phyloP scores from a whole-genome alignment of 108 stramenopile genomes.

The Poteriospumella lacustris region DNA sequence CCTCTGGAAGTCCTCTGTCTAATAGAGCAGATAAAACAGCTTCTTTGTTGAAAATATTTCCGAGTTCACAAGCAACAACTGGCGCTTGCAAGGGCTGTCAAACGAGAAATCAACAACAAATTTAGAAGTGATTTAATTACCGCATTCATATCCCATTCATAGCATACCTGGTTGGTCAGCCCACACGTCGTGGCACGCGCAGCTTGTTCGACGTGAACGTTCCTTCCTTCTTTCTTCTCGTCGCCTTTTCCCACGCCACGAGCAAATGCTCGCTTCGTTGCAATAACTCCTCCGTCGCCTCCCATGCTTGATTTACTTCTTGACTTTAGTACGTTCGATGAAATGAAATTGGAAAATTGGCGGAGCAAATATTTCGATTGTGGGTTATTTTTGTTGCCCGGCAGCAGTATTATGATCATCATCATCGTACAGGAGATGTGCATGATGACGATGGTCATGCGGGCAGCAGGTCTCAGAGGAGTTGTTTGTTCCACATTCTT shows the following conservation, averaged over 20 bases:
- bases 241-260: constrained; percentile 32
- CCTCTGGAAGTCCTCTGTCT: constrained; percentile 40
- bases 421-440: too few species aligned
- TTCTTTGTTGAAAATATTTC: constrained; percentile 58
- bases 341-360: too few species aligned
- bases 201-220: constrained; percentile 29
- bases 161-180: constrained; percentile 27
- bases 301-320: constrained; percentile 52
- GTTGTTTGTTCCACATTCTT: too few species aligned
- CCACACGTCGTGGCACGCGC: not conserved
- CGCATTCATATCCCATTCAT: constrained; percentile 30
- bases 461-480: too few species aligned
- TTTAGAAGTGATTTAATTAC: not conserved
- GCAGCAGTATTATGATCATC: too few species aligned
- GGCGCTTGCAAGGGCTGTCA: constrained; percentile 46
- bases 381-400: too few species aligned
- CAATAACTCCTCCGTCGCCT: constrained; percentile 57
- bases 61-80: constrained; percentile 53
- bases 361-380: too few species aligned
- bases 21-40: constrained; percentile 40
- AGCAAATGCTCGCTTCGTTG: constrained; percentile 42
- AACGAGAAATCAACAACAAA: constrained; percentile 35
- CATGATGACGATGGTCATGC: too few species aligned
- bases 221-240: constrained; percentile 37
- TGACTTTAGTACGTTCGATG: too few species aligned